Evolutionary conservation across 2,329 filamentous ascomycete genomes (phyloP).

Genomic region (Cryoendolithus antarcticus): DNA sequence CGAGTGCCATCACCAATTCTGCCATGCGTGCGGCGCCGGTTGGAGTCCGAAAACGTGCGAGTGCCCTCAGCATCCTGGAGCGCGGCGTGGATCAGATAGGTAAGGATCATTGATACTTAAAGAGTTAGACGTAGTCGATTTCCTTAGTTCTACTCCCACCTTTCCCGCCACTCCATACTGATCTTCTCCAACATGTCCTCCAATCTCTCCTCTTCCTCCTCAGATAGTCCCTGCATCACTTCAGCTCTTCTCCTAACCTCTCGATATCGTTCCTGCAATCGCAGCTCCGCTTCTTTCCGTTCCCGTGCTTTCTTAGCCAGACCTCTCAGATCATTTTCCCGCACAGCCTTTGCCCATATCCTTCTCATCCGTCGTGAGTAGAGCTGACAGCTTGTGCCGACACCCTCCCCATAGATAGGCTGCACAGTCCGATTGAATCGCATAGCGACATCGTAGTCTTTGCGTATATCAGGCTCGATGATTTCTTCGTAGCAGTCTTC

Average conservation of each 20-base stretch:
- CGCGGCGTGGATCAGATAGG: too few relatives aligned
- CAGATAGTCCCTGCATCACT: conserved; percentile 31
- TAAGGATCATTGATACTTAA: too few relatives aligned
- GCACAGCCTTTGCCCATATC: conserved; percentile 56
- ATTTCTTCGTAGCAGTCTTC: conserved; percentile 74
- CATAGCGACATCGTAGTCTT: conserved; percentile 44
- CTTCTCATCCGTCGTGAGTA: conserved; percentile 70
- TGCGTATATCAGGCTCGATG: conserved; percentile 54
- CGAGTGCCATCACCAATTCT: too few relatives aligned
- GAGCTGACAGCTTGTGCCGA: conserved; percentile 54
- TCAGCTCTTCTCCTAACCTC: conserved; percentile 20
- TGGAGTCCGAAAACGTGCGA: too few relatives aligned
- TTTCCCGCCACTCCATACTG: conserved; percentile 37
- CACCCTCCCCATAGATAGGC: conserved; percentile 39
- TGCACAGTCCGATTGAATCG: conserved; percentile 53
- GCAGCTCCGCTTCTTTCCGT: conserved; percentile 44
- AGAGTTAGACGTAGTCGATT: too few relatives aligned
- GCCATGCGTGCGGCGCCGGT: too few relatives aligned
- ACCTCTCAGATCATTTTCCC: conserved; percentile 53
- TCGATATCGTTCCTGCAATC: conserved; percentile 43
- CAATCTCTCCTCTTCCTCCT: conserved; percentile 46
- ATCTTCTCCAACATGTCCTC: conserved; percentile 39
- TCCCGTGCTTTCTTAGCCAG: conserved; percentile 51
- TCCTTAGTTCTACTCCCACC: conserved; percentile 29
- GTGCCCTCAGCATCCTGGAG: too few relatives aligned